These are phyloP conservation scores for Herpotrichia juniperi DNA, from an alignment of 2,329 filamentous ascomycete genomes.

Conservation along the genomic window DNA sequence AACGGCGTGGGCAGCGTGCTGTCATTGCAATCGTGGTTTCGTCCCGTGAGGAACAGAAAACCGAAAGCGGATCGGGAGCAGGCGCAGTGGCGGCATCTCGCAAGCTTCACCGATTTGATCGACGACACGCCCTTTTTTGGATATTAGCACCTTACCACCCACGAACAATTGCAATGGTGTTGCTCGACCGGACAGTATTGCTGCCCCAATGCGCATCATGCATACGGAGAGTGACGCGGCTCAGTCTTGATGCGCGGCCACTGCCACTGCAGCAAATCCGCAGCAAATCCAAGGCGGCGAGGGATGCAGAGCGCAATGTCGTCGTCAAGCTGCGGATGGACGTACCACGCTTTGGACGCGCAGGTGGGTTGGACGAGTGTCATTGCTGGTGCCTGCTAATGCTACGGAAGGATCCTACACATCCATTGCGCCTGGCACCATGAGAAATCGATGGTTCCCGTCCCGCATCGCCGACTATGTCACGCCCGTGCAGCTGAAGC, in stretches of 20 bases:
- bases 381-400: conserved; percentile 21
- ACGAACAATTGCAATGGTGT: conserved; percentile 36
- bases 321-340: conserved; percentile 60
- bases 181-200: conserved; percentile 34
- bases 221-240: conserved; percentile 39
- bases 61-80: conserved; percentile 20
- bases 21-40: conserved; percentile 31
- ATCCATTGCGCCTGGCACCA: conserved; percentile 57
- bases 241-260: conserved; percentile 32
- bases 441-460: conserved; percentile 63
- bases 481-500: conserved; percentile 51
- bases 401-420: conserved; percentile 57
- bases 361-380: conserved; percentile 30
- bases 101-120: conserved; percentile 34
- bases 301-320: conserved; percentile 48
- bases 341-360: conserved; percentile 57
- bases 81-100: conserved; percentile 19
- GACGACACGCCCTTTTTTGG: conserved; percentile 18
- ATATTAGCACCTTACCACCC: not conserved
- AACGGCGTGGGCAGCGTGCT: conserved; percentile 18
- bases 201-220: conserved; percentile 49
- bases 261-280: conserved; percentile 45
- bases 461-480: conserved; percentile 59
- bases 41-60: conserved; percentile 19
- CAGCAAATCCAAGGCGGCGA: conserved; percentile 53